These are phyloP conservation scores for Hymenoscyphus salicellus DNA, from an alignment of 2,329 filamentous ascomycete genomes.

Conservation along the genomic window DNA sequence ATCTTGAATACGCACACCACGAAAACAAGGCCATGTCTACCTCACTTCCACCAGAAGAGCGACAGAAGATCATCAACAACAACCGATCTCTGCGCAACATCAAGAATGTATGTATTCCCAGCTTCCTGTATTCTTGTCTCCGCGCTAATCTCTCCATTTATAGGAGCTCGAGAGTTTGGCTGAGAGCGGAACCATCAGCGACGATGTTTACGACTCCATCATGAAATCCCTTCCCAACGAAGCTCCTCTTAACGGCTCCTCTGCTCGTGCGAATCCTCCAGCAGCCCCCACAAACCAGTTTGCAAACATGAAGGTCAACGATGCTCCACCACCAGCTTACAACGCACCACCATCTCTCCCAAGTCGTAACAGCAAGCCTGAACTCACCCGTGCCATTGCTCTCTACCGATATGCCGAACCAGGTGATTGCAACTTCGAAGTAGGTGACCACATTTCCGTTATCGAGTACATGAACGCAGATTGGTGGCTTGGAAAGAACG, in stretches of 20 bases:
- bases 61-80: slow-evolving; percentile 35
- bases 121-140: background rate
- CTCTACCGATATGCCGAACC: slow-evolving; percentile 79
- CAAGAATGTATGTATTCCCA: slow-evolving; percentile 33
- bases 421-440: slow-evolving; percentile 77
- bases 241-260: slow-evolving; percentile 47
- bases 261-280: slow-evolving; percentile 30
- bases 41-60: slow-evolving; percentile 32
- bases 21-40: slow-evolving; percentile 32
- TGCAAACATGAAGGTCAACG: slow-evolving; percentile 24
- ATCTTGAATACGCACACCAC: slow-evolving; percentile 26
- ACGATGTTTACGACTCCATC: slow-evolving; percentile 72
- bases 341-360: slow-evolving; percentile 39
- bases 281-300: slow-evolving; percentile 35
- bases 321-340: slow-evolving; percentile 26
- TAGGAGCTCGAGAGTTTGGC: slow-evolving; percentile 89
- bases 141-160: slow-evolving; percentile 11
- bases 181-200: slow-evolving; percentile 75
- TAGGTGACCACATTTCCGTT: slow-evolving; percentile 76
- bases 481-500: slow-evolving; percentile 92
- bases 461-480: slow-evolving; percentile 93
- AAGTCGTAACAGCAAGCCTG: slow-evolving; percentile 41
- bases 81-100: slow-evolving; percentile 37
- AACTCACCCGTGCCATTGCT: slow-evolving; percentile 72
- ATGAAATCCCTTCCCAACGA: slow-evolving; percentile 71